Evolutionary conservation across 2,329 filamentous ascomycete species (phyloP).

Genomic region (Bertia moriformis): DNA sequence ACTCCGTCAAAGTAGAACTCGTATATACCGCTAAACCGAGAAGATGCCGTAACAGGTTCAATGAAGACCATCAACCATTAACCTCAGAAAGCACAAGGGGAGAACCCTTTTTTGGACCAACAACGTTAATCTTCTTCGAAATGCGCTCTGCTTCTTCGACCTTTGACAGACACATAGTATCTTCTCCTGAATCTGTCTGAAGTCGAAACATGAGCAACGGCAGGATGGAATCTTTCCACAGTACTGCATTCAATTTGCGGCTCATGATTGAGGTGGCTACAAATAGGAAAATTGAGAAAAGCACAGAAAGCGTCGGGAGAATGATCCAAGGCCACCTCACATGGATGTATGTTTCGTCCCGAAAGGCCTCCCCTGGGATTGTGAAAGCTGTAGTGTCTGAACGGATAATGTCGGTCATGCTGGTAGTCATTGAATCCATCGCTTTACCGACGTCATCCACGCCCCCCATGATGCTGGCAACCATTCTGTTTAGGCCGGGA

Average conservation of each 20-base stretch:
- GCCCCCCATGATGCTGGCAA: no score
- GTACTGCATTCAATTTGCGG: not conserved
- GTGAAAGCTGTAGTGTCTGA: not conserved
- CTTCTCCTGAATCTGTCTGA: not conserved
- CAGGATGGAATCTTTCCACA: not conserved
- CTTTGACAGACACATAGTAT: not conserved
- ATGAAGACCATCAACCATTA: no score
- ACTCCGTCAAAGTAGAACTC: no score
- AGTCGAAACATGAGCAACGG: not conserved
- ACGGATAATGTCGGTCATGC: constrained; percentile 6
- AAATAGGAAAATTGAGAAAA: not conserved
- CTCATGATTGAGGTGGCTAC: not conserved
- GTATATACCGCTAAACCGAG: no score
- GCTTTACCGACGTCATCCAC: no score
- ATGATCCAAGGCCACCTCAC: not conserved
- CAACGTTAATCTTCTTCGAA: not conserved
- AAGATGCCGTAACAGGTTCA: no score
- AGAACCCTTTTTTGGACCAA: no score
- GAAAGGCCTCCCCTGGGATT: not conserved
- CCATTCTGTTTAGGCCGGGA: no score
- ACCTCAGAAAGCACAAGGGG: no score
- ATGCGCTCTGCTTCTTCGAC: not conserved
- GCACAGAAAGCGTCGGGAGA: not conserved
- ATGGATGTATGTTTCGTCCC: not conserved
- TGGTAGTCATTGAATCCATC: constrained; percentile 5